Base-by-base conservation (phyloP, 306 rosid genomes). In the Acacia confusa region DNA sequence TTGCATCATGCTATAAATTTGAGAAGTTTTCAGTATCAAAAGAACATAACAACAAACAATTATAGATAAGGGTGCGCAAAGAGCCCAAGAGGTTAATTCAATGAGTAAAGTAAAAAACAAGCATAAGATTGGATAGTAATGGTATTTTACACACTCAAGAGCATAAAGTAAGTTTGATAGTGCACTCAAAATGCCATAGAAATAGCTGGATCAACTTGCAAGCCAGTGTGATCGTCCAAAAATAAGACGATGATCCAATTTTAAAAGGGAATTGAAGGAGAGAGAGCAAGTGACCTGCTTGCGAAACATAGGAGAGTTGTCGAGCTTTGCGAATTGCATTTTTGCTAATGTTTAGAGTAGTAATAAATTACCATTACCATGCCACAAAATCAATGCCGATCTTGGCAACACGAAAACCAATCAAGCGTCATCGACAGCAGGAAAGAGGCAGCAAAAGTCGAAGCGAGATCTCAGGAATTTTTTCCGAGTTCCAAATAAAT, bases 291-390 rank as follows among this genome's bases (percentile, higher is more conserved):
- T 64, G 63, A 95, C 99, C 99, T 96, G 99, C 92, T 96, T 96
- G 83, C 99, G 99, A 90, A 96, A 96, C 99, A 96, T 96, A 58
- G 99, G 99, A 84, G 99, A 96, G 81, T 96, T 98, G 76, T 96
- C 99, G 78, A 96, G 97, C 97, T 96, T 96, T 1, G 98, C 87
- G 86, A 93, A 96, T 86, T 87, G 99, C 99, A 96, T 96, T 82
- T 93, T 55, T 25, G 70, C 38, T 55, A 77, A 16, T 60, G n/a
- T 79, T 68, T 47, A 7, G 9, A 77, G 34, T 20, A 86, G 75
- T 67, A 77, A 48, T 12, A 48, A 64, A 63, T 83, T 28, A 67
- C 25, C 76, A 40, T 84, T 28, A 78, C 53, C 82, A 83, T 81
- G 61, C 66, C 66, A 53, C 17, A 63, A 70, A 70, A 75, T 2